Evolutionary conservation across 306 rosid species (phyloP).

Genomic region (Sindora glabra): DNA sequence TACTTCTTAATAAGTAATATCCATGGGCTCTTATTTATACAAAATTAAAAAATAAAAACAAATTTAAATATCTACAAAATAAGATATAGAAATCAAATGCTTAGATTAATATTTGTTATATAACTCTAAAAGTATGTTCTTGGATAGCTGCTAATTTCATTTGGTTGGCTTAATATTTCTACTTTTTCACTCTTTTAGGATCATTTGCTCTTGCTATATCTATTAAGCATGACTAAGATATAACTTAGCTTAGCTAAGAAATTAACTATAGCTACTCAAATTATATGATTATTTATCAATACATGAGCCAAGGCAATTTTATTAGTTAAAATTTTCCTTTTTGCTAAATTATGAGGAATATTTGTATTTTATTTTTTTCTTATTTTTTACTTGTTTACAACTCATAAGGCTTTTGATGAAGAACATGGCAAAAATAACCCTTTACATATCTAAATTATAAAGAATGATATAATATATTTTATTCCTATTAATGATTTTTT

Average conservation of each 20-base stretch:
- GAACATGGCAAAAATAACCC: too few species aligned
- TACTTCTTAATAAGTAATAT: not conserved
- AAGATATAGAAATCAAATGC: too few species aligned
- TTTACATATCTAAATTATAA: too few species aligned
- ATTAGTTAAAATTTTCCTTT: not conserved
- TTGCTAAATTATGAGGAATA: not conserved
- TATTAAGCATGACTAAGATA: conserved; percentile 86
- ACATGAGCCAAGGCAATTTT: not conserved
- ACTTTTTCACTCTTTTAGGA: conserved; percentile 35
- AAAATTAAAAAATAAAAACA: not conserved
- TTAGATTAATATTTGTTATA: too few species aligned
- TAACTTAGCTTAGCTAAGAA: conserved; percentile 79
- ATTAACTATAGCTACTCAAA: conserved; percentile 89
- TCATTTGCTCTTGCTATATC: conserved; percentile 70
- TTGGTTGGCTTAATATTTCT: too few species aligned
- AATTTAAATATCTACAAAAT: too few species aligned
- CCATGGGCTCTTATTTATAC: not conserved
- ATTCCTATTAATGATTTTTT: too few species aligned
- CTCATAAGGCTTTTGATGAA: too few species aligned
- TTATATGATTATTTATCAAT: conserved; percentile 41
- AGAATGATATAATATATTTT: too few species aligned
- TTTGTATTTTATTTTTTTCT: not conserved
- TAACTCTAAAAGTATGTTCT: too few species aligned
- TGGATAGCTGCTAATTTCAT: not conserved
- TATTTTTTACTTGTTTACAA: not conserved